Base-by-base conservation (phyloP, 2,329 filamentous ascomycete species). In the Pezicula rhizophila region DNA sequence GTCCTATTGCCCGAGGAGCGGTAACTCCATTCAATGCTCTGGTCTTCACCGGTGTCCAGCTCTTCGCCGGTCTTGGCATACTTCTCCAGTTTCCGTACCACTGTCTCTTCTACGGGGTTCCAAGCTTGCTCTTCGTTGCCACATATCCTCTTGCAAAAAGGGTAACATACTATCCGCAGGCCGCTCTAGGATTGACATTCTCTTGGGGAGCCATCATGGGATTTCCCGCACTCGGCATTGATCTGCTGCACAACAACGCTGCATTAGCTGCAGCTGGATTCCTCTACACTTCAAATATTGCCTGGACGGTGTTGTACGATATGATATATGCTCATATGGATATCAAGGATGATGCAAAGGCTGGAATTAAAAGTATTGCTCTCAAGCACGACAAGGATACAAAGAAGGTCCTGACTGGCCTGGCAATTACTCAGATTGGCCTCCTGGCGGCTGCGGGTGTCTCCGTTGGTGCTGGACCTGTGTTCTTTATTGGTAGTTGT, bases 241-340 rank as follows among this genome's bases (percentile, higher is more conserved):
- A 91, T 55, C 65, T 93, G n/a, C 66, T 92, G 11, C 69, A 78
- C 5, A 79, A 85, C 55, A 70, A 70, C 18, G 67, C 78, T 1
- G 85, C 87, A 2, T 64, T 88, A 50, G 72, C 76, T 4, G 82
- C 85, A 1, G 86, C 87, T 1, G 79, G 75, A 2, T 79, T 79
- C 49, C 70, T 95, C 43, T 95, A 95, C 64, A 70, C 78, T 10
- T 89, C 85, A 39, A 93, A 90, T 58, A 75, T 93, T 20, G 82
- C 87, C 3, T 95, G 90, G 90, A 95, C 89, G 0, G 77, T 95
- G 23, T 69, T 95, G 35, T 95, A 95, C 66, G 89, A 95, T 65
- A 95, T 93, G 81, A 89, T 95, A 28, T 95, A 95, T 66, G 89
- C 89, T 12, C 89, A 95, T 64, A 92, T 93, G 83, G 89, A 95